A percentile compares a stretch with the other conserved stretches of the same genome.
phyloP scores from a whole-genome alignment of 1,284 basidiomycete species.

The Trametes sp. region DNA sequence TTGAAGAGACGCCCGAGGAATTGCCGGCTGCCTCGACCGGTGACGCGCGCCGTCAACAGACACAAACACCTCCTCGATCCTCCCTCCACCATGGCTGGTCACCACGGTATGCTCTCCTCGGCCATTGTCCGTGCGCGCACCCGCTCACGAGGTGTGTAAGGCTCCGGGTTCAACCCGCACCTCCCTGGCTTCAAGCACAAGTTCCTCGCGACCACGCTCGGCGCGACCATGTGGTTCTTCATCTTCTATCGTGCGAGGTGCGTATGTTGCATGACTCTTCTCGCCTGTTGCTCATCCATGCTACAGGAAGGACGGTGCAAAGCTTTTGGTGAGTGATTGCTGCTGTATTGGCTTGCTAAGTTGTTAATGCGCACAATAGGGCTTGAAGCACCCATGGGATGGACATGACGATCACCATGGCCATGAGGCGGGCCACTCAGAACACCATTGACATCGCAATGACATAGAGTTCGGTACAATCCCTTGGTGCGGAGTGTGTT shows the following conservation, averaged over 20 bases:
- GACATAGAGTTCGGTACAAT: slow-evolving; percentile 10
- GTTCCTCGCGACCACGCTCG: slow-evolving; percentile 84
- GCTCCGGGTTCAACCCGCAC: slow-evolving; percentile 84
- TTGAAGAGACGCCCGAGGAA: slow-evolving; percentile 21
- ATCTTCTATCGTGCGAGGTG: slow-evolving; percentile 94
- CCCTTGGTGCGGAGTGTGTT: neutral
- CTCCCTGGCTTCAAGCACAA: slow-evolving; percentile 80
- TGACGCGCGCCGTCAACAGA: slow-evolving; percentile 24
- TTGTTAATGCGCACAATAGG: slow-evolving; percentile 42
- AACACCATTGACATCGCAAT: slow-evolving; percentile 26
- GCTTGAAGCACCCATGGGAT: slow-evolving; percentile 63
- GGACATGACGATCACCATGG: slow-evolving; percentile 63
- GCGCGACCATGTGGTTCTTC: slow-evolving; percentile 98
- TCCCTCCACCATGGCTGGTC: slow-evolving; percentile 46
- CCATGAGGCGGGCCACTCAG: slow-evolving; percentile 54
- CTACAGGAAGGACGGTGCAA: slow-evolving; percentile 75
- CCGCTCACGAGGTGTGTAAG: slow-evolving; percentile 4
- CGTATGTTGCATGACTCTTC: slow-evolving; percentile 42
- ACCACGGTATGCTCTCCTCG: slow-evolving; percentile 36
- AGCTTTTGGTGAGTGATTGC: slow-evolving; percentile 61
- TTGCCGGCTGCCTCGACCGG: slow-evolving; percentile 17
- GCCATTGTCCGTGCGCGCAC: neutral
- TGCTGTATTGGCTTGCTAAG: slow-evolving; percentile 12
- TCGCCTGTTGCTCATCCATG: neutral
- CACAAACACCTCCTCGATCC: slow-evolving; percentile 31